Evolutionary conservation across 768 basidiomycete genomes (phyloP).

Genomic region (Xanthoconium stramineum): DNA sequence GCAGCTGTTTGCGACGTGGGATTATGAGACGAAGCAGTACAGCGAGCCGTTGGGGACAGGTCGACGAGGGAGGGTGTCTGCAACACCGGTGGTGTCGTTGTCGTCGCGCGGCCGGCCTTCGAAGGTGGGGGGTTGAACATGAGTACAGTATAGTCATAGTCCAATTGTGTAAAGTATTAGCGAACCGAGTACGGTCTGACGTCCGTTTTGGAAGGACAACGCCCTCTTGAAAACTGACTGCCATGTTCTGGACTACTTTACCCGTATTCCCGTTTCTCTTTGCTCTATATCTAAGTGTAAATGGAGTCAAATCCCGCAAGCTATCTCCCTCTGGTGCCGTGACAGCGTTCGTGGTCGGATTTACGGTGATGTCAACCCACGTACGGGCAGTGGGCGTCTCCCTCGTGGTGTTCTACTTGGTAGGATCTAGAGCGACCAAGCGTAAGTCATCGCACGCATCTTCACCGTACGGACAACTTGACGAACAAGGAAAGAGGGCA

Average conservation of each 20-base stretch:
- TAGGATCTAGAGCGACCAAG: slow-evolving; percentile 83
- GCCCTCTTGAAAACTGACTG: too few species aligned
- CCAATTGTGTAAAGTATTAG: too few species aligned
- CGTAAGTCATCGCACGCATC: slow-evolving; percentile 37
- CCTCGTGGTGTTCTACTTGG: slow-evolving; percentile 74
- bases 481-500: slow-evolving; percentile 51
- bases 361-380: slow-evolving; percentile 65
- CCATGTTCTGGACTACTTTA: slow-evolving; percentile 29
- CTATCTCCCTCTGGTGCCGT: slow-evolving; percentile 74
- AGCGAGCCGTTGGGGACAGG: slow-evolving; percentile 34
- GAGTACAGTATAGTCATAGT: too few species aligned
- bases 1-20: slow-evolving; percentile 50
- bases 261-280: slow-evolving; percentile 43
- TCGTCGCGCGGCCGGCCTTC: slow-evolving; percentile 21
- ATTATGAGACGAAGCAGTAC: slow-evolving; percentile 43
- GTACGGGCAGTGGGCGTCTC: slow-evolving; percentile 61
- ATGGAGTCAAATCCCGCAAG: slow-evolving; percentile 73
- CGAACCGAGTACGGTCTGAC: neutral
- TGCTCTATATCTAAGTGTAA: slow-evolving; percentile 54
- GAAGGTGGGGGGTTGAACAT: slow-evolving; percentile 18
- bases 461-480: neutral
- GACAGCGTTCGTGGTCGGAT: slow-evolving; percentile 76
- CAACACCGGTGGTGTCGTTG: slow-evolving; percentile 18
- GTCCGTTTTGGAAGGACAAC: neutral
- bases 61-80: slow-evolving; percentile 26